Conservation (phyloP, 2,329 filamentous ascomycete genomes). For the Neonectria ditissima region DNA sequence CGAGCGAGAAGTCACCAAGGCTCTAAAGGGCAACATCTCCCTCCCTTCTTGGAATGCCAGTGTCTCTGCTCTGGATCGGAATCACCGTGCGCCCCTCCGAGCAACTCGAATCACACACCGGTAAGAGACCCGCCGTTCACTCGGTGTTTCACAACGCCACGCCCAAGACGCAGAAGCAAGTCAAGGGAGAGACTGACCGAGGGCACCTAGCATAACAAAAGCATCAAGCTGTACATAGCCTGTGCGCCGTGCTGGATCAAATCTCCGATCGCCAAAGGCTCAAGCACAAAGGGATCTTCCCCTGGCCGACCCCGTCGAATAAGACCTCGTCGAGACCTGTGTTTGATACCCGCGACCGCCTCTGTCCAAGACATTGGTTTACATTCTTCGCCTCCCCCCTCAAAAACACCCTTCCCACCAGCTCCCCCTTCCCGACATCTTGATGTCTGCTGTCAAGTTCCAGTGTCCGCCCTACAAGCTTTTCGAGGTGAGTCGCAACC, state of each 20-base stretch:
- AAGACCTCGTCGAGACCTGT: slow-evolving; percentile 54
- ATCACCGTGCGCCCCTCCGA: slow-evolving; percentile 49
- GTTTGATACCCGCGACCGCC: slow-evolving; percentile 50
- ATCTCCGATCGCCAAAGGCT: slow-evolving; percentile 53
- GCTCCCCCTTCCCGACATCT: slow-evolving; percentile 55
- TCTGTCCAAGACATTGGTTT: slow-evolving; percentile 54
- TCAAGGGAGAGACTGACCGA: slow-evolving; percentile 49
- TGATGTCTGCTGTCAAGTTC: slow-evolving; percentile 71
- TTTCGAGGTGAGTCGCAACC: slow-evolving; percentile 67
- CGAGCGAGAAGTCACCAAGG: slow-evolving; percentile 26
- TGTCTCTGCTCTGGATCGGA: slow-evolving; percentile 54
- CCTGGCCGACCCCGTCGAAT: slow-evolving; percentile 46
- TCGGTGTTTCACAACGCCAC: slow-evolving; percentile 54
- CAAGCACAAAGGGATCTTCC: slow-evolving; percentile 46
- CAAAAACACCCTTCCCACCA: slow-evolving; percentile 50
- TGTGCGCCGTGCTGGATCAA: slow-evolving; percentile 51
- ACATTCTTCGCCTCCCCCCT: slow-evolving; percentile 50
- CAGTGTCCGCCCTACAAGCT: slow-evolving; percentile 67
- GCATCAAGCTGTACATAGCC: slow-evolving; percentile 47
- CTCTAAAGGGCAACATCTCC: slow-evolving; percentile 44
- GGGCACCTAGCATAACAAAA: slow-evolving; percentile 47
- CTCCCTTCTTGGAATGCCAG: slow-evolving; percentile 53
- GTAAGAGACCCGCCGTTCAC: slow-evolving; percentile 48
- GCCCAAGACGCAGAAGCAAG: slow-evolving; percentile 50
- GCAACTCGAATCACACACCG: slow-evolving; percentile 48